A percentile compares a stretch with the other conserved stretches of the same genome.
Conservation (phyloP, 176 grass and related monocot genomes). For the Oryza officinalis region DNA sequence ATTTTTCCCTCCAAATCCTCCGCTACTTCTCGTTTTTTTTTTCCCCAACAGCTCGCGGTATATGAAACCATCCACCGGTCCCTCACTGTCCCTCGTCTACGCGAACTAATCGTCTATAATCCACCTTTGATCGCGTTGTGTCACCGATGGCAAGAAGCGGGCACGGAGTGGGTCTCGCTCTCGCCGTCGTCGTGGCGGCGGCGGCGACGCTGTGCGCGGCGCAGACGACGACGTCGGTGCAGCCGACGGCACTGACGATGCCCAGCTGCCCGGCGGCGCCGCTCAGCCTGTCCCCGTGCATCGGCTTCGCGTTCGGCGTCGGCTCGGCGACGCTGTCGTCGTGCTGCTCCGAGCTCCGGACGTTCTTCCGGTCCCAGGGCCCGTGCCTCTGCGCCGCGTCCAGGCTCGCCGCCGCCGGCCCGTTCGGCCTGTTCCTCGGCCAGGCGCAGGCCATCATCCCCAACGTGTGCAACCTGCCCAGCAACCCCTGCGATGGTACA, state of each 20-base stretch:
- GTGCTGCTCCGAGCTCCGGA: conserved; percentile 65
- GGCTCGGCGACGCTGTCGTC: conserved; percentile 48
- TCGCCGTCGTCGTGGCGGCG: conserved; percentile 3
- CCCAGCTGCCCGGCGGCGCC: conserved; percentile 49
- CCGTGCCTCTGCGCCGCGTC: conserved; percentile 73
- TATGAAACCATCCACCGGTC: conserved; percentile 27
- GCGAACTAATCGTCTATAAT: not conserved
- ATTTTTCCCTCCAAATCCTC: not conserved
- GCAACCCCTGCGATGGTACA: conserved; percentile 67
- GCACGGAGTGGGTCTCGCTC: not conserved
- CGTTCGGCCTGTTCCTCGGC: conserved; percentile 56
- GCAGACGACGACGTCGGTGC: conserved; percentile 20
- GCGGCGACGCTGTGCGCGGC: conserved; percentile 2
- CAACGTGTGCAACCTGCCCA: conserved; percentile 75
- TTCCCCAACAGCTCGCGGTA: conserved; percentile 31
- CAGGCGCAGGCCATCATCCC: conserved; percentile 77
- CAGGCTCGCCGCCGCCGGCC: conserved; percentile 45
- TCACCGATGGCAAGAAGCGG: conserved; percentile 30
- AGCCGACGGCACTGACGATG: conserved; percentile 15
- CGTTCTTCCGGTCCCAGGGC: conserved; percentile 51
- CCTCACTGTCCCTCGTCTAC: not conserved
- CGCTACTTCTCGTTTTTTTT: not conserved
- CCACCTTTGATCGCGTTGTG: not conserved
- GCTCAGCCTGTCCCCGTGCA: conserved; percentile 66
- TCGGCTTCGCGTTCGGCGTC: conserved; percentile 62